Evolutionary conservation across 305 asterid genomes (phyloP), one percentile per base, ranked within the genome.

Genomic region (Fraxinus paxiana): DNA sequence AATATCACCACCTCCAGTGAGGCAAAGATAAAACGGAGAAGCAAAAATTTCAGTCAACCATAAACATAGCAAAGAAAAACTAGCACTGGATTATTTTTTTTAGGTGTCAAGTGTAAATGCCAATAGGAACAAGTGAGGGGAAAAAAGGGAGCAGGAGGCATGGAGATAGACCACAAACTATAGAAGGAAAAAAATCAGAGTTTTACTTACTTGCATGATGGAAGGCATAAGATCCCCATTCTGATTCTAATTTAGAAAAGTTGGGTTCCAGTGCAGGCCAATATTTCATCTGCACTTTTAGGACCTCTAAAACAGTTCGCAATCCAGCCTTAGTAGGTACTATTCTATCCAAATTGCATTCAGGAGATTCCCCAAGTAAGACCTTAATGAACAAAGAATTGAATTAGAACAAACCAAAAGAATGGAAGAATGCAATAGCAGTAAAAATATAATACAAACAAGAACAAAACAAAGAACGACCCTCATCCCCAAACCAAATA

Each of bases 331-430:
- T 91, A 61, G 96, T 89, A 77, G 99, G 99, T 33, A 86, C 76
- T 80, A 86, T 65, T 56, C 83, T 80, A 56, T 88, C 96, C 82
- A 79, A 28, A 77, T 89, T 80, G 77, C 81, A 83, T 81, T 75
- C 80, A 15, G 89, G 86, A 85, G 77, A 83, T 87, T 94, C 99
- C 86, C 99, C 97, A 81, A 95, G 92, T 87, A 95, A 88, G 82
- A 94, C 97, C 99, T 95, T 87, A 81, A 86, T 75, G 80, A 82
- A 83, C 82, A 84, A 79, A 79, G 69, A 83, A 83, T 78, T 37
- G 73, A 76, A 78, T 81, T 75, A 84, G 87, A 83, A 80, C 79
- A 67, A 77, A 59, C 71, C 67, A 71, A 79, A 73, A 73, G 22
- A 81, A 74, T 1, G 41, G 20, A 31, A 80, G 63, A 33, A 38